phyloP scores from a whole-genome alignment of 1,284 basidiomycete species.

The Tilletia walkeri region DNA sequence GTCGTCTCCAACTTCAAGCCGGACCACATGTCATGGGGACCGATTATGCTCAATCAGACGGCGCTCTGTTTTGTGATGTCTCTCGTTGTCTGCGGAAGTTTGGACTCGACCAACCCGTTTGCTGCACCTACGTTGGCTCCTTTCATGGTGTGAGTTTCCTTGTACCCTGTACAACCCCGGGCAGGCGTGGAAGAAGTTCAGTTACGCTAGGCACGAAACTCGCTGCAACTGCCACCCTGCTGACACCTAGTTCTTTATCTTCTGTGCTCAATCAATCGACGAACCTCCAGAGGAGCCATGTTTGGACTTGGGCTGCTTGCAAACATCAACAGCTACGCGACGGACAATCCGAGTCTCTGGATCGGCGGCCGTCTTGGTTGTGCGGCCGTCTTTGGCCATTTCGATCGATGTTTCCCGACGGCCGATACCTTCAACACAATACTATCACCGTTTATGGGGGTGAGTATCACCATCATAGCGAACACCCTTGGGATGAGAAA shows the following conservation, averaged over 20 bases:
- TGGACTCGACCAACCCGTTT: slow-evolving; percentile 14
- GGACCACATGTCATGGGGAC: background rate
- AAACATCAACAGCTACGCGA: background rate
- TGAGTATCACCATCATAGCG: background rate
- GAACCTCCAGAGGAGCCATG: slow-evolving; percentile 1
- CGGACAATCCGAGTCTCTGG: background rate
- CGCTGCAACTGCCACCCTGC: no score
- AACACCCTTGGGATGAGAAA: background rate
- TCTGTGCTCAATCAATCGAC: no score
- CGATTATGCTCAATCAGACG: background rate
- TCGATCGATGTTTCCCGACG: background rate
- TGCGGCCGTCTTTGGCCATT: slow-evolving; percentile 2
- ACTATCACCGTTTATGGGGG: background rate
- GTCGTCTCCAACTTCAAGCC: background rate
- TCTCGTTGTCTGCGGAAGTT: background rate
- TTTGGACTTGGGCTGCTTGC: background rate
- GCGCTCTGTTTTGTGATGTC: background rate
- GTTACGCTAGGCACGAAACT: no score
- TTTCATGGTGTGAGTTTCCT: background rate
- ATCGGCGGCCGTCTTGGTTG: background rate
- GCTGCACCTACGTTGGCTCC: background rate
- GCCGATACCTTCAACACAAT: background rate
- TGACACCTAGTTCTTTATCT: no score
- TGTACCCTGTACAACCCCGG: no score
- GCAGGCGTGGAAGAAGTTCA: no score